A percentile compares a stretch with the other conserved stretches of the same genome.
Evolutionary conservation across 2,329 filamentous ascomycete genomes (phyloP).

Genomic region (Penicillium vulpinum): DNA sequence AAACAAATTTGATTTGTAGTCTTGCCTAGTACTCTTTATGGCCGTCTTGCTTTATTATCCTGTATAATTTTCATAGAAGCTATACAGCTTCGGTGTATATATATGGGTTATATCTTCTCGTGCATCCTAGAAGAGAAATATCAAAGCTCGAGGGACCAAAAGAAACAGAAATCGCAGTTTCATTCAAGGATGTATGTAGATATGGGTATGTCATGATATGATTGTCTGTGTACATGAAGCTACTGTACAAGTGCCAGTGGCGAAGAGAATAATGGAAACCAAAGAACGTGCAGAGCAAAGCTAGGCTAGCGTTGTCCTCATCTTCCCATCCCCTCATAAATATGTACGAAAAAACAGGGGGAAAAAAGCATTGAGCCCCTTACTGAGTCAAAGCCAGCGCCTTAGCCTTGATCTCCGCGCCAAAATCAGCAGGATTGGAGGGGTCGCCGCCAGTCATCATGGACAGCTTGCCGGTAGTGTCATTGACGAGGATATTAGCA

Average conservation of each 20-base stretch:
- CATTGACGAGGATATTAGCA: constrained; percentile 27
- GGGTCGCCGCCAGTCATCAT: constrained; percentile 33
- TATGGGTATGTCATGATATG: not conserved
- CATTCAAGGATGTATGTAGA: not conserved
- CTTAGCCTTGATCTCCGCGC: constrained; percentile 28
- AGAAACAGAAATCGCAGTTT: not conserved
- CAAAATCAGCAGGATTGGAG: constrained; percentile 29
- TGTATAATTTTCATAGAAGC: not conserved
- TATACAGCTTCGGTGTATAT: too few relatives aligned
- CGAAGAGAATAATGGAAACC: not conserved
- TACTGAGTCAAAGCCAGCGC: constrained; percentile 19
- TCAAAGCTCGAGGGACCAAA: not conserved
- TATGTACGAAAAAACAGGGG: not conserved
- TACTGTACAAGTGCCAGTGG: not conserved
- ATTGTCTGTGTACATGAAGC: not conserved
- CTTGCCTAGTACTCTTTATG: not conserved
- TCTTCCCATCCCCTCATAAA: not conserved
- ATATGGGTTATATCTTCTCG: not conserved
- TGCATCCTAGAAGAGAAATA: not conserved
- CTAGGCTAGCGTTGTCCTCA: too few relatives aligned
- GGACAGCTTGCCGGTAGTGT: constrained; percentile 30
- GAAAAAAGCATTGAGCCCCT: not conserved
- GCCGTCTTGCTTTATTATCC: not conserved
- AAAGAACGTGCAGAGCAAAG: not conserved
- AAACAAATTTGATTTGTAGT: not conserved